Evolutionary conservation across 495 filamentous ascomycete species (phyloP).

Genomic region (Melanomma pulvis-pyrius): DNA sequence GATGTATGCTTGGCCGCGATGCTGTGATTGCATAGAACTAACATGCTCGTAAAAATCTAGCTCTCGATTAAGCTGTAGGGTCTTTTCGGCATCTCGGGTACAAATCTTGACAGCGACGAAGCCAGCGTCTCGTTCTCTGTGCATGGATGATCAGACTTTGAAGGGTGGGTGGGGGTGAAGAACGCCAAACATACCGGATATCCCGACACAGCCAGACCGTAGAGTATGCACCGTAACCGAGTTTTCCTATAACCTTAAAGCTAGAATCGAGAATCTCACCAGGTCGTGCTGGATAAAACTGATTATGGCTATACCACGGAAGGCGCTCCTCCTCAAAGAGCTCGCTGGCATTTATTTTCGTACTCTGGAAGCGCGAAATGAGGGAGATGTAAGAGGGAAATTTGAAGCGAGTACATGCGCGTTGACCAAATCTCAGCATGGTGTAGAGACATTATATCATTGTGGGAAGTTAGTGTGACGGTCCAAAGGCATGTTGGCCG

Average conservation of each 20-base stretch:
- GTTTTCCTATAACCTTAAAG: conserved; percentile 57
- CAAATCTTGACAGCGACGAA: conserved; percentile 34
- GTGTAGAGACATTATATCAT: conserved; percentile 14
- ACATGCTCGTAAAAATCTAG: conserved; percentile 32
- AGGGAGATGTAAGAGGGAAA: conserved; percentile 12
- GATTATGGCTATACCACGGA: conserved; percentile 47
- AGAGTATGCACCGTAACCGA: conserved; percentile 58
- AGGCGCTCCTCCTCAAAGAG: conserved; percentile 53
- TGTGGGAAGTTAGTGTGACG: conserved; percentile 16
- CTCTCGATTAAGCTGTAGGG: conserved; percentile 24
- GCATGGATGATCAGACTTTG: conserved; percentile 17
- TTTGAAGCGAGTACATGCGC: conserved; percentile 14
- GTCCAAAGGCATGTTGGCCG: conserved; percentile 10
- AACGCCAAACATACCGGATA: conserved; percentile 20
- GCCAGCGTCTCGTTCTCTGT: conserved; percentile 20
- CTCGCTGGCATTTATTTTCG: conserved; percentile 21
- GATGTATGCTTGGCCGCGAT: conserved; percentile 27
- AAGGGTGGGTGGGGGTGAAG: conserved; percentile 24
- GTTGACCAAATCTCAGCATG: conserved; percentile 15
- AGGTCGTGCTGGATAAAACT: conserved; percentile 56
- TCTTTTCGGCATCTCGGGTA: conserved; percentile 28
- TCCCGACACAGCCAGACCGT: conserved; percentile 49
- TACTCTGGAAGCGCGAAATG: conserved; percentile 21
- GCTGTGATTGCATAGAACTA: conserved; percentile 29
- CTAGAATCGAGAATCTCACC: conserved; percentile 52